phyloP scores from a whole-genome alignment of 768 basidiomycete genomes.

The Trametes meyenii region DNA sequence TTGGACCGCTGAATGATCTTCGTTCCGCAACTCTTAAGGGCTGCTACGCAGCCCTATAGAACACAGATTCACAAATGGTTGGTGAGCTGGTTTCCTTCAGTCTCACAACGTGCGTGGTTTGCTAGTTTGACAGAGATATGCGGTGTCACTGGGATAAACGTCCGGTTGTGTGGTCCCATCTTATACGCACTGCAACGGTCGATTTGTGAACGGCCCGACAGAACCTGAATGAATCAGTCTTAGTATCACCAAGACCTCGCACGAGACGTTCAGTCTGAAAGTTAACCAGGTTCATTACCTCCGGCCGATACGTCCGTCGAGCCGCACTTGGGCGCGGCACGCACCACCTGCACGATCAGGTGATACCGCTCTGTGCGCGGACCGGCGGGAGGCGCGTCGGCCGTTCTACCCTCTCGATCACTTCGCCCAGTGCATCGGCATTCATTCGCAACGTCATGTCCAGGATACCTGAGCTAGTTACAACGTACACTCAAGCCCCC shows the following conservation, averaged over 20 bases:
- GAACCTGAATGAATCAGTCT: no score
- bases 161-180: no score
- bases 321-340: background rate
- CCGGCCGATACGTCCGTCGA: background rate
- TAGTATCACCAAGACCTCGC: background rate
- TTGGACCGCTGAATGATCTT: no score
- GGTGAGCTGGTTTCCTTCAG: no score
- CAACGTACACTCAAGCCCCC: slow-evolving; percentile 11
- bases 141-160: no score
- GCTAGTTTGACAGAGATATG: no score
- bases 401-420: background rate
- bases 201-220: no score
- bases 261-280: background rate
- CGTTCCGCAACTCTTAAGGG: no score
- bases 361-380: background rate
- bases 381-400: background rate
- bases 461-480: background rate
- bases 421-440: background rate
- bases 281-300: background rate
- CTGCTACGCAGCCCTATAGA: no score
- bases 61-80: no score
- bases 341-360: background rate
- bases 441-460: background rate
- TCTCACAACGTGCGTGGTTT: no score
- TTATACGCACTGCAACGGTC: no score